Evolutionary conservation across 192 early-diverging fungal genomes (phyloP), one percentile per base, ranked within the genome.

Genomic region (Coemansia sp.): DNA sequence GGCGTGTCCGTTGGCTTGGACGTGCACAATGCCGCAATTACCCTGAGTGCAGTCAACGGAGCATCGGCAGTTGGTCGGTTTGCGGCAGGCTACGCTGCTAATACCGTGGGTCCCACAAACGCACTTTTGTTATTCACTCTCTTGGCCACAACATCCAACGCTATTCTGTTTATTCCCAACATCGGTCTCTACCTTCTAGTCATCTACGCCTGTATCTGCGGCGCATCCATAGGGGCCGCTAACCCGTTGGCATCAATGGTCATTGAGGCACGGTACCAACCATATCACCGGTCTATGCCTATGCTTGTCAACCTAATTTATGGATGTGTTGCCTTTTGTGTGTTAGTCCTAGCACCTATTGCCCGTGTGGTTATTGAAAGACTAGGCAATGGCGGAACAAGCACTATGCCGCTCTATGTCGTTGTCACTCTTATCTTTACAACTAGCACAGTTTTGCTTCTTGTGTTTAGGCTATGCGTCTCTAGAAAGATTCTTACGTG

Each of bases 1-100:
- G 68, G 75, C 47, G 76, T 83, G 9, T 75, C 81, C 0, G 72
- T 69, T 2, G 81, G 81, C 6, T 23, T 83, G 10, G 81, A 72
- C 9, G 81, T 83, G 8, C 72, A 74, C 70, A 83, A 83, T 39
- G 75, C 81, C 0, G 81, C 81, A 0, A 75, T 83, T 6, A 50
- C 77, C 13, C 54, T 83, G 11, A 76, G 81, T 0, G 59, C 76
- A 16, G 72, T 75, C 23, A 83, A 83, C 19, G 81, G 75, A 2
- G 81, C 81, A 0, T 83, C 81, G 0, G 75, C 81, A 0, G 76
- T 83, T 0, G 81, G 81, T 6, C 81, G 74, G 42, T 83, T 83
- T 43, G 43, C 50, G 0, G 81, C 81, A 4, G 81, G 81, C 39
- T 83, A 77, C 16, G 81, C 72, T 0, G 81, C 81, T 0, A 72